Evolutionary conservation across 108 stramenopile genomes (phyloP).

Genomic region (Pseudonitzschia multistriata): DNA sequence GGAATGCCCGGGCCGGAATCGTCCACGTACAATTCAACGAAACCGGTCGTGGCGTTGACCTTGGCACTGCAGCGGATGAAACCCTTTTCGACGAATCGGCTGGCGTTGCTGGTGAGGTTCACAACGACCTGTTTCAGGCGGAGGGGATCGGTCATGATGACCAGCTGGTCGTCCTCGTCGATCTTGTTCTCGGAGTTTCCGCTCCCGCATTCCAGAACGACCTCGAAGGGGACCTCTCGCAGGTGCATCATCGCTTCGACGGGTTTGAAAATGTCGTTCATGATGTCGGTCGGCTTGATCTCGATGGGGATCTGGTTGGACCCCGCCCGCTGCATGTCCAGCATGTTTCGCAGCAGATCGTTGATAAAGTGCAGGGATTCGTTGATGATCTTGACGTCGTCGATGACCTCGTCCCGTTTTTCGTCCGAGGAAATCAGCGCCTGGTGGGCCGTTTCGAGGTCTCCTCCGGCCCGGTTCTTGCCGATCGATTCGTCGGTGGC

Average conservation of each 20-base stretch:
- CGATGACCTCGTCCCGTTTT: constrained; percentile 13
- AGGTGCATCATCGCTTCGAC: constrained; percentile 28
- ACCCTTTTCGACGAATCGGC: constrained; percentile 37
- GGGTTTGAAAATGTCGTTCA: constrained; percentile 35
- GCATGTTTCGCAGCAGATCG: constrained; percentile 38
- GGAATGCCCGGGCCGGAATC: constrained; percentile 48
- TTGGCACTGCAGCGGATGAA: constrained; percentile 27
- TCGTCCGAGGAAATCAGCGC: constrained; percentile 8
- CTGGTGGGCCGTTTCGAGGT: neutral
- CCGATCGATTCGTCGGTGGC: too few species aligned
- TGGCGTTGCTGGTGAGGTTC: constrained; percentile 33
- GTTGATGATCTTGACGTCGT: constrained; percentile 32
- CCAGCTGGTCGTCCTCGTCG: constrained; percentile 5
- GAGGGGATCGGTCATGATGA: constrained; percentile 31
- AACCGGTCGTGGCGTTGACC: neutral
- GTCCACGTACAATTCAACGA: constrained; percentile 31
- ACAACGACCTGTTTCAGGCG: constrained; percentile 42
- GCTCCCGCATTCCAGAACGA: constrained; percentile 22
- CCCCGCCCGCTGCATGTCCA: constrained; percentile 42
- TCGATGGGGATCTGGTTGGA: constrained; percentile 26
- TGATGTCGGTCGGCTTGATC: constrained; percentile 28
- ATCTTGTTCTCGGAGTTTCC: neutral
- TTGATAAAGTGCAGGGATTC: constrained; percentile 39
- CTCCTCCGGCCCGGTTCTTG: neutral
- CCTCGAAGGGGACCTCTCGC: constrained; percentile 18